These are phyloP conservation scores for Exophiala calicioides DNA, from an alignment of 2,329 filamentous ascomycete species.

Conservation along the genomic window DNA sequence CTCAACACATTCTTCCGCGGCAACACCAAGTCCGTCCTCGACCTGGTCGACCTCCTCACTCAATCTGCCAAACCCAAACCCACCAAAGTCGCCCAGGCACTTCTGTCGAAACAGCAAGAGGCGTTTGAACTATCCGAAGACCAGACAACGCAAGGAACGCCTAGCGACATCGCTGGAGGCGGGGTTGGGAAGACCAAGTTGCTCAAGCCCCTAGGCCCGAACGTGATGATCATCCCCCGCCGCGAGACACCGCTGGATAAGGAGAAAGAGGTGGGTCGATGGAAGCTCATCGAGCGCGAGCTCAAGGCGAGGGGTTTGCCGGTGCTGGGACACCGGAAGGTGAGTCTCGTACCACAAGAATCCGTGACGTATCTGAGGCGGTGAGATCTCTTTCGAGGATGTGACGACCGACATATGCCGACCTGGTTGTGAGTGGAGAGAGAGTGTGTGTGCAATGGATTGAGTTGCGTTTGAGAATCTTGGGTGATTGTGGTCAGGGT, in stretches of 20 bases:
- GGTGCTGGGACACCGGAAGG: slow-evolving; percentile 45
- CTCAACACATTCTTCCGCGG: slow-evolving; percentile 58
- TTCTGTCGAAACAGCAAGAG: slow-evolving; percentile 20
- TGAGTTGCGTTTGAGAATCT: too few relatives aligned
- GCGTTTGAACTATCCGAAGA: slow-evolving; percentile 9
- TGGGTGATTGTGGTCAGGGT: too few relatives aligned
- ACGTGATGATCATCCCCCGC: slow-evolving; percentile 67
- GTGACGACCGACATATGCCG: too few relatives aligned
- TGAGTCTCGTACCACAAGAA: slow-evolving; percentile 7
- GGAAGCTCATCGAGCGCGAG: slow-evolving; percentile 77
- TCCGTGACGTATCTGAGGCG: too few relatives aligned
- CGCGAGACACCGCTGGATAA: slow-evolving; percentile 71
- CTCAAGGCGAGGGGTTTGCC: slow-evolving; percentile 64
- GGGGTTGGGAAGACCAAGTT: slow-evolving; percentile 5
- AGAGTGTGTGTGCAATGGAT: too few relatives aligned
- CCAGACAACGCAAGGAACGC: neutral
- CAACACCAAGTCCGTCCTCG: slow-evolving; percentile 57
- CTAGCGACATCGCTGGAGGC: neutral
- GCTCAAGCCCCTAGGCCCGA: slow-evolving; percentile 42
- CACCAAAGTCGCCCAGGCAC: slow-evolving; percentile 38
- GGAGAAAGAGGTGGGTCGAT: slow-evolving; percentile 70
- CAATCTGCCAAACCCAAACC: slow-evolving; percentile 55
- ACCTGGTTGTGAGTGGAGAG: too few relatives aligned
- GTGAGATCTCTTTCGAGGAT: too few relatives aligned
- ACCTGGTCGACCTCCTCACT: slow-evolving; percentile 37